Conservation (phyloP, 345 rosid genomes). For the Eucalyptus curtisii region DNA sequence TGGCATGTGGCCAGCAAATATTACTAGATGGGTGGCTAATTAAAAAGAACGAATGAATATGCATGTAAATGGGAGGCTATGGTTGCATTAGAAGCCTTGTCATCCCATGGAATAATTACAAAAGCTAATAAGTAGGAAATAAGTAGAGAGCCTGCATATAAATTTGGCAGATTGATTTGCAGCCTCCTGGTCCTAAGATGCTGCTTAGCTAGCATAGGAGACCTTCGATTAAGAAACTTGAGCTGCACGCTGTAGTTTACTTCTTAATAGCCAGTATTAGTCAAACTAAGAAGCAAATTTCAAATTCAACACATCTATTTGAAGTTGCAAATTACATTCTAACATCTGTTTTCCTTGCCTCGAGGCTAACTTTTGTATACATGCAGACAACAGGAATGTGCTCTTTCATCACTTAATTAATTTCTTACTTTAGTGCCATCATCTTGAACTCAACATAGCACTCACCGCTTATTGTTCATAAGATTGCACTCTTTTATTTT, state of each 20-base stretch:
- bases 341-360: neutral
- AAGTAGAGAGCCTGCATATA: neutral
- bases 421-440: neutral
- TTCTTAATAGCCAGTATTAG: neutral
- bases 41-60: neutral
- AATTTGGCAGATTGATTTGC: neutral
- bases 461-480: neutral
- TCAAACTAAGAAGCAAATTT: neutral
- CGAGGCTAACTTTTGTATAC: neutral
- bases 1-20: neutral
- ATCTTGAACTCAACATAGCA: neutral
- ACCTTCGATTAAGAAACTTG: neutral
- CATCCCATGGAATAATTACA: neutral
- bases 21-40: neutral
- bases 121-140: neutral
- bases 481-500: neutral
- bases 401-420: neutral
- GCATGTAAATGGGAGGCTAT: neutral
- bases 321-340: neutral
- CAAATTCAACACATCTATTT: neutral
- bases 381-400: neutral
- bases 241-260: neutral
- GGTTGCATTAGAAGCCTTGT: neutral
- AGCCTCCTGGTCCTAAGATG: neutral
- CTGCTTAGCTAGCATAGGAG: neutral